Percentiles rank a stretch among this genome's conserved stretches.
Conservation (phyloP, 768 basidiomycete species). For the Hygrocybe punicea region DNA sequence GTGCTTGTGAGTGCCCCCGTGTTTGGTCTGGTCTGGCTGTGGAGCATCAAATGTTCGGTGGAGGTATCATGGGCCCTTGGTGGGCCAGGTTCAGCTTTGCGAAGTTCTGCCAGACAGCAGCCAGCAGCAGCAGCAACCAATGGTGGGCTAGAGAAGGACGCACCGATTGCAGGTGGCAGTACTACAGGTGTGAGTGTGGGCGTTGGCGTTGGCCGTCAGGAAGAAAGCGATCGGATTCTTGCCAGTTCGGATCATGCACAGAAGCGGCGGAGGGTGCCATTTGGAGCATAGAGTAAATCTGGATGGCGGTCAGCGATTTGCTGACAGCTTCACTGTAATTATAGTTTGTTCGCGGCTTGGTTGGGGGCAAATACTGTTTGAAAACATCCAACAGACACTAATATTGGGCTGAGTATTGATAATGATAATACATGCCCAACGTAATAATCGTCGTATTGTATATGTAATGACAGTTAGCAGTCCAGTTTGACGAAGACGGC, state of each 20-base stretch:
- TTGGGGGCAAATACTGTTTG: too few species aligned
- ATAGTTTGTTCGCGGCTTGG: too few species aligned
- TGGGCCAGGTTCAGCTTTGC: constrained; percentile 38
- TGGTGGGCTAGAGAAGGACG: background rate
- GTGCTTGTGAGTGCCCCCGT: constrained; percentile 76
- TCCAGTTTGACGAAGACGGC: too few species aligned
- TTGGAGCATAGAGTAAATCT: background rate
- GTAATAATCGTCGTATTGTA: too few species aligned
- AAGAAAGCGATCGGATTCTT: background rate
- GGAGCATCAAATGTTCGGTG: constrained; percentile 79
- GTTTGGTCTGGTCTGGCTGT: constrained; percentile 81
- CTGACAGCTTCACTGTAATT: too few species aligned
- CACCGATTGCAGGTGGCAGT: background rate
- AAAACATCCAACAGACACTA: too few species aligned
- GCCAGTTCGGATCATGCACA: background rate
- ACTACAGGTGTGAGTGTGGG: background rate
- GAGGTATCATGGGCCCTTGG: constrained; percentile 79
- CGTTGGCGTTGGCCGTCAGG: background rate
- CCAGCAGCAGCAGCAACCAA: background rate
- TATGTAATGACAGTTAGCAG: too few species aligned
- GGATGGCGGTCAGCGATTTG: background rate
- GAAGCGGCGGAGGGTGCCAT: background rate
- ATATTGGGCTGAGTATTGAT: too few species aligned
- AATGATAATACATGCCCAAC: too few species aligned
- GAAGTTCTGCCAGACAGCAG: background rate